Conservation (phyloP, 495 filamentous ascomycete species). For the Penicillium waksmanii region DNA sequence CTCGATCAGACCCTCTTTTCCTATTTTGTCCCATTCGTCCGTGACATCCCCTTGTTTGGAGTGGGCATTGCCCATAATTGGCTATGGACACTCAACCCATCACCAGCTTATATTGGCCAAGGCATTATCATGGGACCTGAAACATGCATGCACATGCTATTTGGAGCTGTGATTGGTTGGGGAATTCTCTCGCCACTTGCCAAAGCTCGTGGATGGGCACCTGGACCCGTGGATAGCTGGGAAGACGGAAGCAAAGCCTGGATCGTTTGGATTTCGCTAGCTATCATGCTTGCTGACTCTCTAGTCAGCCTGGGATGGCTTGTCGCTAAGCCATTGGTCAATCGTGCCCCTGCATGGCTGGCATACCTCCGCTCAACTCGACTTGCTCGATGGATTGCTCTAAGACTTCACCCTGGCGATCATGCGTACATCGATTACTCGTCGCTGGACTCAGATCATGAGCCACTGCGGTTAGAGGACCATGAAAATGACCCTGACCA, state of each 20-base stretch:
- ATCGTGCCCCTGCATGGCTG: conserved; percentile 41
- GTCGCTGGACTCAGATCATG: conserved; percentile 31
- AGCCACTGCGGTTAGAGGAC: conserved; percentile 8
- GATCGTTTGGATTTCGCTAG: conserved; percentile 95
- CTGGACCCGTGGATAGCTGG: conserved; percentile 85
- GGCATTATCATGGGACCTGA: conserved; percentile 83
- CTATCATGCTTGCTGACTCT: conserved; percentile 96
- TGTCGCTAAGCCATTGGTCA: conserved; percentile 62
- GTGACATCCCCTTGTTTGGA: conserved; percentile 85
- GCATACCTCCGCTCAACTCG: conserved; percentile 32
- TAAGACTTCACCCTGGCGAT: conserved; percentile 24
- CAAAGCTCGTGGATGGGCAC: conserved; percentile 84
- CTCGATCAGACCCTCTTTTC: conserved; percentile 72
- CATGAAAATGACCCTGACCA: conserved; percentile 9
- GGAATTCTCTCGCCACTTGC: conserved; percentile 87
- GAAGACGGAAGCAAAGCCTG: conserved; percentile 90
- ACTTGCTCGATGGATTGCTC: conserved; percentile 30
- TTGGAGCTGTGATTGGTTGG: conserved; percentile 92
- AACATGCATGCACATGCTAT: conserved; percentile 93
- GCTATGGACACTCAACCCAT: conserved; percentile 97
- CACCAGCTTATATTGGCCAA: conserved; percentile 87
- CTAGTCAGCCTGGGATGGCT: conserved; percentile 86
- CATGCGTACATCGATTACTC: conserved; percentile 44
- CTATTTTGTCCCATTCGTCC: conserved; percentile 87
- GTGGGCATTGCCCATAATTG: conserved; percentile 71